Conservation (phyloP, 169 alveolate genomes). For the Cryptosporidium meleagridis region DNA sequence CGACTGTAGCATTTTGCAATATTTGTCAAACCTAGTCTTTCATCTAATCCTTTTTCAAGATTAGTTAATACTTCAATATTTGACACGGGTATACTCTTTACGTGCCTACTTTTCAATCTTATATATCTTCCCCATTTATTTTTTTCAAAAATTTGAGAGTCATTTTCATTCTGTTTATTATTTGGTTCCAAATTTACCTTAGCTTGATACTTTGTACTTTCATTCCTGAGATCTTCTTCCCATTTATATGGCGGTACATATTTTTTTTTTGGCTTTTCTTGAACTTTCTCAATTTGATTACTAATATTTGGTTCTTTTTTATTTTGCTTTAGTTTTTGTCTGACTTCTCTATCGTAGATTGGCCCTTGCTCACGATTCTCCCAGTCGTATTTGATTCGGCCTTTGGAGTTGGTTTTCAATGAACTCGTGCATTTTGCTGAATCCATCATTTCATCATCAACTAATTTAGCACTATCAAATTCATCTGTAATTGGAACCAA, state of each 20-base stretch:
- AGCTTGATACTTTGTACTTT: not conserved
- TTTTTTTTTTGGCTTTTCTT: constrained; percentile 10
- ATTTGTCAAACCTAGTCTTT: not conserved
- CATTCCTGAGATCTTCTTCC: constrained; percentile 62
- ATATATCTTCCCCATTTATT: constrained; percentile 65
- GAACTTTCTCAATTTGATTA: not conserved
- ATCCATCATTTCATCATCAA: not conserved
- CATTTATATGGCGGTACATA: constrained; percentile 62
- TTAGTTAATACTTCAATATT: constrained; percentile 22
- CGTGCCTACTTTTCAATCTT: constrained; percentile 52
- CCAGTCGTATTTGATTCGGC: constrained; percentile 31
- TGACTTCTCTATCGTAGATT: constrained; percentile 10
- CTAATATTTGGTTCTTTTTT: constrained; percentile 6
- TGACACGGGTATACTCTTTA: constrained; percentile 40
- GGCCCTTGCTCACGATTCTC: constrained; percentile 73
- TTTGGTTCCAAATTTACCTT: not conserved
- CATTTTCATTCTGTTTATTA: not conserved
- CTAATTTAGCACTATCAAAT: not conserved
- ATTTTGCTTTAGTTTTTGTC: constrained; percentile 6
- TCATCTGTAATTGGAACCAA: constrained; percentile 12
- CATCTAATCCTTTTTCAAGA: constrained; percentile 2
- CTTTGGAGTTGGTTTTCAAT: not conserved
- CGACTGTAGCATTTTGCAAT: constrained; percentile 8
- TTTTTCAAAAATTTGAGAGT: not conserved
- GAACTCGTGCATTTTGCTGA: not conserved